phyloP scores from a whole-genome alignment of 2,329 filamentous ascomycete genomes.

The Ophiostoma sp. region DNA sequence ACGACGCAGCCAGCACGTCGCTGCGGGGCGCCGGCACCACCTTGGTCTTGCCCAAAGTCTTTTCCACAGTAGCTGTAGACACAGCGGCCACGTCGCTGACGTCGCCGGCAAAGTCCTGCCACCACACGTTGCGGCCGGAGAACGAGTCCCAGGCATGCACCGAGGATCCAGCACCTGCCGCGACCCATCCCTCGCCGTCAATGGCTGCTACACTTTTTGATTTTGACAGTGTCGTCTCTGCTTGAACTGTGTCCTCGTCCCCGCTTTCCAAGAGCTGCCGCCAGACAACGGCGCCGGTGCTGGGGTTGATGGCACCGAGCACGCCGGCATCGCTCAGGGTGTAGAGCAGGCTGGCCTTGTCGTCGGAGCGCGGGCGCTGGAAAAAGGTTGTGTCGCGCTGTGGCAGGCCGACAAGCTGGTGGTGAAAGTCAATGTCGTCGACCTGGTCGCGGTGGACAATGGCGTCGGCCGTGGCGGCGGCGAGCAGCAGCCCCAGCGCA shows the following conservation, averaged over 20 bases:
- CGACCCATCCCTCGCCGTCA: conserved; percentile 71
- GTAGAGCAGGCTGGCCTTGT: conserved; percentile 85
- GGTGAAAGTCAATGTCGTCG: conserved; percentile 86
- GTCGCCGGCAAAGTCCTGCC: conserved; percentile 52
- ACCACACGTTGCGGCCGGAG: conserved; percentile 75
- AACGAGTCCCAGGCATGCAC: conserved; percentile 79
- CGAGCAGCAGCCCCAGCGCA: conserved; percentile 15
- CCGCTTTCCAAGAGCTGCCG: conserved; percentile 62
- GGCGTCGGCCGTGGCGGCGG: conserved; percentile 48
- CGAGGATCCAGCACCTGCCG: conserved; percentile 64
- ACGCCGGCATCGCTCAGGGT: conserved; percentile 80
- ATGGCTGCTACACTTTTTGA: conserved; percentile 59
- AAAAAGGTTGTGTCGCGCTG: conserved; percentile 86
- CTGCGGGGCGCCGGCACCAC: conserved; percentile 37
- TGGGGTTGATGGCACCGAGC: conserved; percentile 83
- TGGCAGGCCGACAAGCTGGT: conserved; percentile 79
- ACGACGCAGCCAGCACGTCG: conserved; percentile 22
- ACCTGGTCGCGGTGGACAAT: conserved; percentile 79
- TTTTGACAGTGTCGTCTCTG: conserved; percentile 29
- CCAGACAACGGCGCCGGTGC: conserved; percentile 80
- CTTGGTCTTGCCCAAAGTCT: conserved; percentile 42
- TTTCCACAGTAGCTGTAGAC: conserved; percentile 18
- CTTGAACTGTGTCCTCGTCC: conserved; percentile 34
- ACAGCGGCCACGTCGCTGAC: conserved; percentile 72
- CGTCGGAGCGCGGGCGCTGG: conserved; percentile 74